phyloP scores from a whole-genome alignment of 2,329 filamentous ascomycete species.

The Colletotrichum sp. region DNA sequence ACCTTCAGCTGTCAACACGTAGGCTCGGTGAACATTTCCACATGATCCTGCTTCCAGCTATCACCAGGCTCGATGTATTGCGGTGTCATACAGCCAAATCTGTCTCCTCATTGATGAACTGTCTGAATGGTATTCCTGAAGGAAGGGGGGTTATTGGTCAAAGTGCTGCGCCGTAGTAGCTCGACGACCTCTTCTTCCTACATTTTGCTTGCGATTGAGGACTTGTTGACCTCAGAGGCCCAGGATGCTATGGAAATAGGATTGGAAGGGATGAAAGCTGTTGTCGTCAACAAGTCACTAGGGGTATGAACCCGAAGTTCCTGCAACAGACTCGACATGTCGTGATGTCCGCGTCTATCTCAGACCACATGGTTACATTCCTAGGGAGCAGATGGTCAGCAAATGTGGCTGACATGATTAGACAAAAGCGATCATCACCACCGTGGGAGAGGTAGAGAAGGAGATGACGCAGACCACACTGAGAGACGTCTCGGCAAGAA shows the following conservation, averaged over 20 bases:
- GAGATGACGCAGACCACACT: not conserved
- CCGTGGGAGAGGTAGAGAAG: not conserved
- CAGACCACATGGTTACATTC: not conserved
- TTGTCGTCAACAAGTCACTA: not conserved
- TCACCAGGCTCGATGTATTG: not conserved
- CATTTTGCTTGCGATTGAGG: not conserved
- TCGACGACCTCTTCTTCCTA: not conserved
- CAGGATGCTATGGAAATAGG: not conserved
- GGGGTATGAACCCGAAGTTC: not conserved
- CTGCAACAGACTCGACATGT: not conserved
- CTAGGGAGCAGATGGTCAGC: not conserved
- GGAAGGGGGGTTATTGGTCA: not conserved
- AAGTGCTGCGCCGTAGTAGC: not conserved
- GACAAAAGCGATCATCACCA: not conserved
- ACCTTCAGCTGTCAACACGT: not conserved
- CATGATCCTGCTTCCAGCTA: accelerated
- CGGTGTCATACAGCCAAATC: not conserved
- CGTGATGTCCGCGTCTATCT: not conserved
- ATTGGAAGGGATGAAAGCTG: not conserved
- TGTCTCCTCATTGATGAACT: not conserved
- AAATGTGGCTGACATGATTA: not conserved
- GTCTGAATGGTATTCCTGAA: not conserved
- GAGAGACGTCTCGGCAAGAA: not conserved
- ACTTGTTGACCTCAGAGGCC: not conserved
- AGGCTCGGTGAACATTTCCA: not conserved